Evolutionary conservation across 2,329 filamentous ascomycete genomes (phyloP), one percentile per base, ranked within the genome.

Genomic region (Fusarium burgessii): DNA sequence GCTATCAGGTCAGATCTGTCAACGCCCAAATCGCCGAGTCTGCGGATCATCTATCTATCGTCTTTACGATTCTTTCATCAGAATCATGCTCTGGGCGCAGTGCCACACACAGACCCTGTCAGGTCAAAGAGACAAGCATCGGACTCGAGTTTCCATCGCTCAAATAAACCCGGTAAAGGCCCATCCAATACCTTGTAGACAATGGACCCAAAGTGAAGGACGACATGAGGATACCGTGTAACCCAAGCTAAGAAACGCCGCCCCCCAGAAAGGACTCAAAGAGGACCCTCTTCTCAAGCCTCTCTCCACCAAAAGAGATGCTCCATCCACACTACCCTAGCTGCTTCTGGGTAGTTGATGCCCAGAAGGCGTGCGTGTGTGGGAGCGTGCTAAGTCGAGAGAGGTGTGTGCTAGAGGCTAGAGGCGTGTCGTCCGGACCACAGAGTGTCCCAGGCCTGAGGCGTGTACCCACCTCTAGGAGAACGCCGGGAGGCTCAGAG

Each of bases 401-500:
- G 54, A 73, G 67, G 67, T 57, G 70, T 69, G 67, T 59, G 25
- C 55, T 42, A 40, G 27, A 55, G 29, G n/a, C 14, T 40, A 62
- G 64, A 62, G 62, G 71, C 38, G 61, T 68, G 57, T 51, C 46
- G 61, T 68, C 47, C 54, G 54, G 60, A 65, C 43, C 42, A 65
- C 43, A 67, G 36, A 60, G 25, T 23, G 55, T 49, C 49, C 55
- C 43, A 56, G 45, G 33, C 49, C 50, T 52, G 46, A 71, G 47
- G 70, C 29, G 65, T 64, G 61, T 58, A 51, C 47, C 66, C 69
- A 74, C 71, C 55, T 57, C 63, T 46, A 74, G 74, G 74, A 76
- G 71, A 76, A 74, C 69, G 49, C 73, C 74, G 72, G 62, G 71
- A 75, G 72, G 74, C 71, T 75, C 64, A 74, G 73, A 76, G 73